Conservation (phyloP, 345 rosid genomes). For the Excoecaria cochinchinensis region DNA sequence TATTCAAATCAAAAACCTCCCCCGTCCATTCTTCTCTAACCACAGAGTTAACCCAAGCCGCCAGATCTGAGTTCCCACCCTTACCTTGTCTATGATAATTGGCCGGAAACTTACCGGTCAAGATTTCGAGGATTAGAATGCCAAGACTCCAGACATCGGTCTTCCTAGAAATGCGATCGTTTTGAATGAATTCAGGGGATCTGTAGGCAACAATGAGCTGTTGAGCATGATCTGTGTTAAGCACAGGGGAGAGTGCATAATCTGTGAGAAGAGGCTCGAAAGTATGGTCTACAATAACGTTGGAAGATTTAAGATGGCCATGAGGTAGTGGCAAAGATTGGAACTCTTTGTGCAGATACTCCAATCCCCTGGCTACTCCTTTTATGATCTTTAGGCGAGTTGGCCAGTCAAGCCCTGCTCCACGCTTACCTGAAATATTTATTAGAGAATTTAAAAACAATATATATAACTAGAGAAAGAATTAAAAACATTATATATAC, state of each 20-base stretch:
- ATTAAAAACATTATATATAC: slow-evolving; percentile 19
- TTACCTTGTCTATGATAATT: slow-evolving; percentile 66
- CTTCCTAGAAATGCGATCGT: slow-evolving; percentile 45
- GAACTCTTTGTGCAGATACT: slow-evolving; percentile 58
- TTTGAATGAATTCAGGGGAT: slow-evolving; percentile 69
- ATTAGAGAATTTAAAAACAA: background rate
- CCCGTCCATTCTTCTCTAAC: slow-evolving; percentile 80
- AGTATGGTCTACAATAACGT: slow-evolving; percentile 56
- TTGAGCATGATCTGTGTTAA: slow-evolving; percentile 66
- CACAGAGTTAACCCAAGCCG: slow-evolving; percentile 73
- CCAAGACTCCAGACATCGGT: slow-evolving; percentile 91
- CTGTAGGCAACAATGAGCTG: slow-evolving; percentile 69
- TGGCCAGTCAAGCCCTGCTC: slow-evolving; percentile 67
- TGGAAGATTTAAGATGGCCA: slow-evolving; percentile 87
- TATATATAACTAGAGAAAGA: background rate
- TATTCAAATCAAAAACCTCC: slow-evolving; percentile 80
- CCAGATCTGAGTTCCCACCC: slow-evolving; percentile 51
- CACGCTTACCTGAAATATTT: slow-evolving; percentile 42
- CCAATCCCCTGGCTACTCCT: slow-evolving; percentile 76
- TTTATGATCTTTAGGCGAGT: slow-evolving; percentile 66
- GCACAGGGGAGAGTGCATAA: slow-evolving; percentile 55
- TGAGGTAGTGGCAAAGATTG: slow-evolving; percentile 56
- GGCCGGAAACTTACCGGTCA: slow-evolving; percentile 83
- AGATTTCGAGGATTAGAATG: slow-evolving; percentile 70
- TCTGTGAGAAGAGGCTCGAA: slow-evolving; percentile 61